Evolutionary conservation across 2,329 filamentous ascomycete genomes (phyloP), one percentile per base, ranked within the genome.

Genomic region (Chaetomium olivaceum): DNA sequence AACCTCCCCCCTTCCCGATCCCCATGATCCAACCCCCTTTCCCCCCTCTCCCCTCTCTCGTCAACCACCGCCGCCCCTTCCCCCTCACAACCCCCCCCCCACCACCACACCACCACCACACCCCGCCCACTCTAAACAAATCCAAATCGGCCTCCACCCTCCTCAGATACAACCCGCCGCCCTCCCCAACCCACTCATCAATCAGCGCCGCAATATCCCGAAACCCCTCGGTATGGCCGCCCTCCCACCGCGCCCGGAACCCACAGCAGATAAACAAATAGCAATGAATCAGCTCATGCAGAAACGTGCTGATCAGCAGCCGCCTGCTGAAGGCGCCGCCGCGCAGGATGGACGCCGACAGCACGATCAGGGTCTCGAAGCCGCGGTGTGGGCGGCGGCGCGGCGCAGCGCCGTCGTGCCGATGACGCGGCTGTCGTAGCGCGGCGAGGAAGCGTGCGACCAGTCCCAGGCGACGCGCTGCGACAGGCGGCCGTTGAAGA

Each of bases 201-300:
- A 89, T 87, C n/a, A 85, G 76, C 29, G 77, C 77, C 31, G 86
- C 87, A 68, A 89, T 89, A 55, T 78, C 78, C 31, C 80, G 78
- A 70, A 89, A 89, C 1, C 85, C 87, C 1, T 78, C 73, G 1
- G 87, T 89, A 69, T 89, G 87, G 0, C 87, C 87, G 12, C 86
- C 86, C 51, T 80, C 78, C 27, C 80, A 76, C 43, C 82, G 77
- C 0, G 86, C 86, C 52, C 81, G 79, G 73, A 87, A 84, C 4
- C 87, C 87, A 70, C 86, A 88, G 60, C 78, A 80, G 64, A 89
- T 82, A 69, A 89, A 89, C 19, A 89, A 77, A 72, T 88, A 89
- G 75, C 86, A 87, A 76, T 89, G 87, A 57, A 89, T 87, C 70
- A 89, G 82, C 75, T 90, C 87, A 72, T 89, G 87, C 56, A 90